phyloP scores from a whole-genome alignment of 805 yeast species.

The Brettanomyces nanus region DNA sequence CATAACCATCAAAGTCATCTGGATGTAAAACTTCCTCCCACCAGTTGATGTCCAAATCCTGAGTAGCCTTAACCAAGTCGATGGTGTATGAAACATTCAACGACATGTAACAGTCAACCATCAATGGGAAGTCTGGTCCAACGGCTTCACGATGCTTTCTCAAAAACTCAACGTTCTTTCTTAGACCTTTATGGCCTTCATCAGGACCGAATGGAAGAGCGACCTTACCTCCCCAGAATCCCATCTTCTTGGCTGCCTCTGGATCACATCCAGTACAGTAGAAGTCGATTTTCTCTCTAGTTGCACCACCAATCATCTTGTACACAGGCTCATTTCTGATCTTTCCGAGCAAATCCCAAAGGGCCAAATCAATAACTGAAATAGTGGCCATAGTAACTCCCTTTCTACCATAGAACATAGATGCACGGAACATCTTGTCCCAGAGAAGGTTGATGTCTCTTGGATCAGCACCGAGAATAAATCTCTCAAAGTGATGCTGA shows the following conservation, averaged over 20 bases:
- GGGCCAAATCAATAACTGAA: constrained; percentile 38
- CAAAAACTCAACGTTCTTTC: constrained; percentile 38
- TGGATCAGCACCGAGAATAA: constrained; percentile 39
- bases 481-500: constrained; percentile 37
- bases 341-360: constrained; percentile 44
- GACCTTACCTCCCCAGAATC: constrained; percentile 48
- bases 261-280: constrained; percentile 44
- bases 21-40: constrained; percentile 45
- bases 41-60: constrained; percentile 42
- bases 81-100: constrained; percentile 40
- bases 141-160: constrained; percentile 35
- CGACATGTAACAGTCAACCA: constrained; percentile 49
- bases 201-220: constrained; percentile 44
- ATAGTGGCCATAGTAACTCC: constrained; percentile 41
- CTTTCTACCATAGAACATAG: constrained; percentile 44
- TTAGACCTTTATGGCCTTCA: constrained; percentile 39
- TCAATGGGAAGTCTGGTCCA: constrained; percentile 44
- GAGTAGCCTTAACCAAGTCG: constrained; percentile 35
- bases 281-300: constrained; percentile 35
- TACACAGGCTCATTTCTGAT: constrained; percentile 43
- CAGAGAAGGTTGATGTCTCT: constrained; percentile 36
- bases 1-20: constrained; percentile 42
- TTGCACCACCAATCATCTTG: constrained; percentile 44
- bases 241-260: constrained; percentile 39
- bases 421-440: constrained; percentile 42